Base-by-base conservation (phyloP, 306 rosid species). In the Trifolium subterraneum region DNA sequence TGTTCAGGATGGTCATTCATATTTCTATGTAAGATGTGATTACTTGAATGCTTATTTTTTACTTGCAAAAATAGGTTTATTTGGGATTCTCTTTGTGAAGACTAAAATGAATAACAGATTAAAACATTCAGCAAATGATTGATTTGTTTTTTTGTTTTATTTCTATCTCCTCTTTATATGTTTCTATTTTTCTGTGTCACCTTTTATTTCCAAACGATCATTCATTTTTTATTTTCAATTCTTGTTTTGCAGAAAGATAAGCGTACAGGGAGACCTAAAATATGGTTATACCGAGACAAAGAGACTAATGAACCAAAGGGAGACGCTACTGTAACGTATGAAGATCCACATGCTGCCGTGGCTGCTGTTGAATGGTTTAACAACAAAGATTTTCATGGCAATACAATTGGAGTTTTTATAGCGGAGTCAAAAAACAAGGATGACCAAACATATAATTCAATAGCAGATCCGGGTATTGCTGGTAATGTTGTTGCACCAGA, bases 281-380 rank as follows among this genome's bases (percentile, higher is more conserved):
- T 92, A 77, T 94, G 99, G 99, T 70, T 91, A 2, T 94, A 94
- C 76, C 86, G 84, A 23, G 97, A 92, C 86, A 94, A 94, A 84
- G 87, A 76, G 83, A 92, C 96, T 23, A 81, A 90, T 84, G 99
- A 94, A 67, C 99, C 97, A 13, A 94, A 94, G 78, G 99, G 99
- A 73, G 99, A 94, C 87, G 99, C 99, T 70, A 90, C 97, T 19
- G 93, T 94, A 35, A 94, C 97, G 20, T 94, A 94, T 64, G 99
- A 94, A 80, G 99, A 94, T 72, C 99, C 99, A 3, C 97, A 92
- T 82, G 99, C 97, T 71, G 99, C 99, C 5, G 58, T 81, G 41
- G 99, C 97, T 14, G 97, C 99, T 22, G 93, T 94, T 80, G 99
- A 94, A 74, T 94, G 99, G 99, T 94, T 94, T 84, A 92, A 94